phyloP scores from a whole-genome alignment of 2,329 filamentous ascomycete species.

The Diplodia sapinea region DNA sequence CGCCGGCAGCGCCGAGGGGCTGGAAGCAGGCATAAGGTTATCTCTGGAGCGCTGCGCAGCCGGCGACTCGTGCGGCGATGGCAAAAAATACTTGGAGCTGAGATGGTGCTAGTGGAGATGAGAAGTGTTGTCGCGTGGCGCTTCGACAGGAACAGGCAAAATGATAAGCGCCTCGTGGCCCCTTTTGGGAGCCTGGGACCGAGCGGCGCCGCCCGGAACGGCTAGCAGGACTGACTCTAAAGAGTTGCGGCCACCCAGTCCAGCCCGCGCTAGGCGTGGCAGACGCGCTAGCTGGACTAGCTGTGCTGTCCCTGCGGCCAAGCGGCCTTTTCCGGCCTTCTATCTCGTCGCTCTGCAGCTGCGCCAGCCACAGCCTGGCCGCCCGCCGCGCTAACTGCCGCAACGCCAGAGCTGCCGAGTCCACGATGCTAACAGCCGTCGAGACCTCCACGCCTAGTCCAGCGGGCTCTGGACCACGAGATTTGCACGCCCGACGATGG shows the following conservation, averaged over 20 bases:
- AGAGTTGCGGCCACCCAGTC: neutral
- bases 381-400: constrained; percentile 34
- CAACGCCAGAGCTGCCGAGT: neutral
- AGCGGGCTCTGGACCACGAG: constrained; percentile 13
- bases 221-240: constrained; percentile 11
- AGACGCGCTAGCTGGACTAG: neutral
- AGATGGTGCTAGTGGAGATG: constrained; percentile 21
- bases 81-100: constrained; percentile 2
- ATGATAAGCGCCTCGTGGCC: constrained; percentile 5
- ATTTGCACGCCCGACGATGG: neutral
- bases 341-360: constrained; percentile 10
- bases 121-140: neutral
- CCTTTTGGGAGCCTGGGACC: neutral
- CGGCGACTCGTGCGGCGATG: neutral
- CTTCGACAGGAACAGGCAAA: constrained; percentile 26
- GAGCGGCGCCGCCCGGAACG: constrained; percentile 13
- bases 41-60: neutral
- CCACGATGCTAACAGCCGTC: neutral
- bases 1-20: constrained; percentile 17
- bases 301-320: neutral
- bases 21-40: constrained; percentile 23
- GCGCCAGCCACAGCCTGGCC: constrained; percentile 42
- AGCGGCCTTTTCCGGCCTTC: neutral
- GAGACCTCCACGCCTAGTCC: neutral
- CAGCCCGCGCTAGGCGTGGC: neutral